Evolutionary conservation across 495 filamentous ascomycete species (phyloP), one percentile per base, ranked within the genome.

Genomic region (Neurospora intermedia): DNA sequence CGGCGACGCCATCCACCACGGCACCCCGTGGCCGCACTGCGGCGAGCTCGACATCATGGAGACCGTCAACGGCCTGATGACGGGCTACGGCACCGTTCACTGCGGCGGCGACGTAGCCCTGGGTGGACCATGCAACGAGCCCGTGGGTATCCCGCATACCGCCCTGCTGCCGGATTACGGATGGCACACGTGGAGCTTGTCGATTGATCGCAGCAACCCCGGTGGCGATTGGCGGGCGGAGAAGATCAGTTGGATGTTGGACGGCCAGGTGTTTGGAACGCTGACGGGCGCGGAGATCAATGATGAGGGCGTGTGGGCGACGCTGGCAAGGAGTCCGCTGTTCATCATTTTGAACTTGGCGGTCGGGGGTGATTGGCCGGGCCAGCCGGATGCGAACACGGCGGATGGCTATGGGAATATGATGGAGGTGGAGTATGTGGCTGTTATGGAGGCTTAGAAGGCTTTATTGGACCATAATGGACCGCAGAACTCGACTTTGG

Each of bases 1-100:
- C 41, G 86, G 86, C 71, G 81, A 87, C 40, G 66, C 78, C n/a
- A 80, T 87, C 72, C 82, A 82, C 72, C 80, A 83, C 75, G 84
- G 84, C 59, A 85, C 84, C 4, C 59, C 71, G n/a, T 87, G 85
- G 85, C 85, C 85, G 0, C 70, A 39, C 23, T 83, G 83, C 79
- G 85, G 85, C 74, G 86, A 87, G 80, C 82, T 87, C 71, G 86
- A 87, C 78, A 85, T 86, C 72, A 82, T 86, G 76, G 85, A 87
- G 79, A 85, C 83, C 73, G 76, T 86, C 73, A 83, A 85, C 79
- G 86, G 86, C 41, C 69, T 72, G 15, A 71, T 80, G n/a, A 81
- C 77, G 69, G 83, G 79, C 38, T 83, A 82, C 74, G 84, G 84
- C 31, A 88, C 86, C 15, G 74, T 83, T 0, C 86, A 88, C 78